Evolutionary conservation across 306 rosid species (phyloP).

Genomic region (Glycine tomentella): DNA sequence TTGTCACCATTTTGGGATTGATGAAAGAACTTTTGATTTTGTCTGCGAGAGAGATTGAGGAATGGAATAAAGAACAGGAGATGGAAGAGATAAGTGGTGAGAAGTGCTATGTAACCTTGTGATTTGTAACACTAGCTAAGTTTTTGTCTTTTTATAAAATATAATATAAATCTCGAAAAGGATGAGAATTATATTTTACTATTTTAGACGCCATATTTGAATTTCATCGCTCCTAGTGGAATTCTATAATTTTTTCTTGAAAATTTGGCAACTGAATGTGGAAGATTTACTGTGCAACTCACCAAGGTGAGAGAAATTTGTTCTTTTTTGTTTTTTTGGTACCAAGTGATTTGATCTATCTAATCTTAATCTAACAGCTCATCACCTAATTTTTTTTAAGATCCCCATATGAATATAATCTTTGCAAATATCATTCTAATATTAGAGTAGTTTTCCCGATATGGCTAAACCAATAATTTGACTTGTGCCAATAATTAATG

Average conservation of each 20-base stretch:
- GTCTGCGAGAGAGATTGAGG: neutral
- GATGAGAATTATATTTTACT: neutral
- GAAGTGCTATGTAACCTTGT: neutral
- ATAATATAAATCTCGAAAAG: neutral
- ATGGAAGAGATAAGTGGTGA: conserved; percentile 26
- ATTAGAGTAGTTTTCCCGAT: neutral
- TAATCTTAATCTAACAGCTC: conserved; percentile 2
- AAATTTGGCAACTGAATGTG: neutral
- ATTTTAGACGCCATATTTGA: conserved; percentile 37
- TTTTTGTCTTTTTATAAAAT: conserved; percentile 45
- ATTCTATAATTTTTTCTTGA: neutral
- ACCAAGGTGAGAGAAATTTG: neutral
- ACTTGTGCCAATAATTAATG: too few species aligned
- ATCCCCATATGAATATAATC: neutral
- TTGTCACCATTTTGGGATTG: conserved; percentile 46
- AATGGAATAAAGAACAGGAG: conserved; percentile 33
- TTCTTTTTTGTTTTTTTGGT: neutral
- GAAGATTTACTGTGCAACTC: conserved; percentile 19
- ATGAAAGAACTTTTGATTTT: conserved; percentile 32
- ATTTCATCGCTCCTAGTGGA: neutral
- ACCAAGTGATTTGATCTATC: neutral
- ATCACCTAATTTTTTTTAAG: conserved; percentile 5
- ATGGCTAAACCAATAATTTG: neutral
- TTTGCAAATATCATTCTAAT: neutral
- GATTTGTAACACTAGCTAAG: conserved; percentile 18